Conservation (phyloP, 73 alveolate genomes). For the Tetrahymena borealis region DNA sequence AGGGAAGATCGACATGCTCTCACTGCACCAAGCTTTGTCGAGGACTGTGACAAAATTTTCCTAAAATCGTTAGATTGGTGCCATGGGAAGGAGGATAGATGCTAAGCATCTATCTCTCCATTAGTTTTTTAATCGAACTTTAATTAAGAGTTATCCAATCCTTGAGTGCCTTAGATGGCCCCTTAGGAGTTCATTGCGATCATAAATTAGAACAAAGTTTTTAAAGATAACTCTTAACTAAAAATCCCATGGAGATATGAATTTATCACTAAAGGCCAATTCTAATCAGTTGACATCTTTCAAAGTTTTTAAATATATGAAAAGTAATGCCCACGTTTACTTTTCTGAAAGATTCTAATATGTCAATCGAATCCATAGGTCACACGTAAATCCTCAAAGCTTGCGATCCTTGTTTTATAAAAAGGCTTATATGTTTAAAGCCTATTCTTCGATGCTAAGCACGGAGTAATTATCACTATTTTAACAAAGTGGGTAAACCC, state of each 20-base stretch:
- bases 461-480: neutral
- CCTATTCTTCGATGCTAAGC: neutral
- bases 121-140: neutral
- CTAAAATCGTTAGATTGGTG: neutral
- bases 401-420: neutral
- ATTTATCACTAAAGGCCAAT: neutral
- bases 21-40: neutral
- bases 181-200: constrained; percentile 2
- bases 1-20: neutral
- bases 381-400: neutral
- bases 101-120: neutral
- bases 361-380: neutral
- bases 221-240: neutral
- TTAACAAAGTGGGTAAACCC: constrained; percentile 3
- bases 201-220: neutral
- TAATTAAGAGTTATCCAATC: neutral
- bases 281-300: neutral
- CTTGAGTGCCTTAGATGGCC: neutral
- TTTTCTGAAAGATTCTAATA: neutral
- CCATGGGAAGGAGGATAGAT: neutral
- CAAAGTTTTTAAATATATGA: neutral
- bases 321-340: neutral
- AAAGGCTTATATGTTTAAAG: neutral
- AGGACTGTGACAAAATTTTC: neutral
- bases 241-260: neutral